Conservation (phyloP, 768 basidiomycete genomes). For the Boletus pseudopeckii region DNA sequence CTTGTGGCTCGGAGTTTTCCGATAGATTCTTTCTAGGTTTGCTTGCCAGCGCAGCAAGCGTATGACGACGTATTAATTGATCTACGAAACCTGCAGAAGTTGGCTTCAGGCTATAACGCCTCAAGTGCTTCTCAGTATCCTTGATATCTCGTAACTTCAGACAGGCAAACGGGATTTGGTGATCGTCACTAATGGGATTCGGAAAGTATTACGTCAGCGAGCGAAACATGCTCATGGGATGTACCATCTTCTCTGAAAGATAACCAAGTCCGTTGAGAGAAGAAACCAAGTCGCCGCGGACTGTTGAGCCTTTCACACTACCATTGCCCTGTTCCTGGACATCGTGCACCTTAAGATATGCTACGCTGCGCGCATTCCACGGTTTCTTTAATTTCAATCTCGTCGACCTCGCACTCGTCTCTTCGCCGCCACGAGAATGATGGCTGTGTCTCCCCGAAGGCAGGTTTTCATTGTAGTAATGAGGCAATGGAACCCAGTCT, state of each 20-base stretch:
- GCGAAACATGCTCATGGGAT: not conserved
- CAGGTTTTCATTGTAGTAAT: constrained; percentile 27
- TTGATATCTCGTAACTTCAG: no score
- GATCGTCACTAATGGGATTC: no score
- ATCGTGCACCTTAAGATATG: constrained; percentile 1
- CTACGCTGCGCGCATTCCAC: constrained; percentile 3
- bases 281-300: constrained; percentile 15
- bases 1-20: not conserved
- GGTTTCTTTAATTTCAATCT: constrained; percentile 11
- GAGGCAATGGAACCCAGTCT: constrained; percentile 24
- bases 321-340: not conserved
- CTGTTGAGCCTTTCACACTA: constrained; percentile 1
- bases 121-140: not conserved
- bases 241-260: constrained; percentile 17
- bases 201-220: constrained; percentile 14
- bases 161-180: no score
- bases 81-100: not conserved
- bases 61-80: not conserved
- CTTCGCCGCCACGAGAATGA: constrained; percentile 11
- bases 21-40: constrained; percentile 1
- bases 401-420: not conserved
- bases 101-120: not conserved
- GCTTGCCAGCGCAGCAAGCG: not conserved
- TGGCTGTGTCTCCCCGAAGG: constrained; percentile 11
- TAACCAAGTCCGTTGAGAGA: constrained; percentile 6